Conservation (phyloP, 768 basidiomycete species). For the Hericium alpestre region DNA sequence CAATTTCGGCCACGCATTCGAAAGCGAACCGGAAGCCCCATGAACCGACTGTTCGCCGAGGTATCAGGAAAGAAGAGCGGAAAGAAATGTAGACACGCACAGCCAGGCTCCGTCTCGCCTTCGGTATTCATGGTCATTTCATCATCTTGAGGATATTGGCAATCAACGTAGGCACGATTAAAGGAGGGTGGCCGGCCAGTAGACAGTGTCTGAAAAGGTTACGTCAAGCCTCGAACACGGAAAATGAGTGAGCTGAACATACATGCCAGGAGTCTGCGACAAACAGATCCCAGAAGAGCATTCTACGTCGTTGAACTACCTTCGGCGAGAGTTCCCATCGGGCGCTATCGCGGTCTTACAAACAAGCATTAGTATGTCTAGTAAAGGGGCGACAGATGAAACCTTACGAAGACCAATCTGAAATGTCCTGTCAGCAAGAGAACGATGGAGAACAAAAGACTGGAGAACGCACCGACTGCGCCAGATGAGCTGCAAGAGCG, state of each 20-base stretch:
- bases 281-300: slow-evolving; percentile 73
- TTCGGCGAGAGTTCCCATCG: slow-evolving; percentile 37
- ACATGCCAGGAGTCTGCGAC: slow-evolving; percentile 64
- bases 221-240: too few species aligned
- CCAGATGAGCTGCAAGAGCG: slow-evolving; percentile 53
- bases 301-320: slow-evolving; percentile 53
- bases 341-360: slow-evolving; percentile 51
- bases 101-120: slow-evolving; percentile 15
- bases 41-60: slow-evolving; percentile 31
- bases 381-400: not conserved
- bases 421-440: not conserved
- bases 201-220: slow-evolving; percentile 41
- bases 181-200: slow-evolving; percentile 66
- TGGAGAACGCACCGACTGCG: slow-evolving; percentile 44
- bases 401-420: slow-evolving; percentile 64
- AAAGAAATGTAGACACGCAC: slow-evolving; percentile 4
- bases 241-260: slow-evolving; percentile 10
- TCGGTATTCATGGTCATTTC: slow-evolving; percentile 17
- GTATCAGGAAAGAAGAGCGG: not conserved
- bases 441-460: not conserved
- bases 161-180: slow-evolving; percentile 56
- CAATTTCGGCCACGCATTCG: slow-evolving; percentile 57
- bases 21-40: slow-evolving; percentile 59
- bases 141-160: slow-evolving; percentile 41
- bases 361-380: slow-evolving; percentile 1